Evolutionary conservation across 1,284 basidiomycete genomes (phyloP), one percentile per base, ranked within the genome.

Genomic region (Singerocomus rubriflavus): DNA sequence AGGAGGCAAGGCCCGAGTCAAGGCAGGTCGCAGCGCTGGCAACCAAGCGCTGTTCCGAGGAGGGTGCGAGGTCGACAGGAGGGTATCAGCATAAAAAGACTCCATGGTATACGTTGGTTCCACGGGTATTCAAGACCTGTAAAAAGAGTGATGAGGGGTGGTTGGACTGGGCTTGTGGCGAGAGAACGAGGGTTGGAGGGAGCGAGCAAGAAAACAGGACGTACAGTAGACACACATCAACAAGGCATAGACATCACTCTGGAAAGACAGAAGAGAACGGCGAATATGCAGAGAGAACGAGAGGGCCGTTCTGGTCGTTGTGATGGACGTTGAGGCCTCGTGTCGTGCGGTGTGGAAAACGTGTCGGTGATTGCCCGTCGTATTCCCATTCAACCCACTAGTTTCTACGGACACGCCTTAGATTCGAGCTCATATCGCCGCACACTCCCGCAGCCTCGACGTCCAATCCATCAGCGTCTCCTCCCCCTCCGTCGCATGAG

Each of bases 401-500:
- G 21, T 21, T 21, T 25, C 39, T 42, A 52, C 53, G 44, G 27
- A 52, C 53, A 55, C 39, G 35, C 40, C 14, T 47, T 51, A 47
- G 10, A 25, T 29, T 12, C 36, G 12, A 45, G 41, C 27, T 45
- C 16, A 45, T 29, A 26, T 16, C 43, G 8, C 54, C 32, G 17
- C 44, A 46, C 12, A 46, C 17, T 36, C 7, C 30, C 38, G 44
- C 41, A 41, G 29, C 25, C 16, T 58, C 39, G 55, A 41, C 40
- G 56, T 69, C 36, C 60, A 61, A 25, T 67, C 53, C 52, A 65
- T 67, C 47, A 81, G 58, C 36, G 80, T 81, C 58, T 75, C 74
- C 55, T 83, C 80, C 0, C 78, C 81, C 14, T 73, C 74, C 13
- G 62, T 61, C 3, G 72, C 71, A 69, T 84, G 77, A 33, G 85